A percentile compares a stretch with the other conserved stretches of the same genome.
Evolutionary conservation across 1,284 basidiomycete genomes (phyloP).

Genomic region (Acaromyces ingoldii): DNA sequence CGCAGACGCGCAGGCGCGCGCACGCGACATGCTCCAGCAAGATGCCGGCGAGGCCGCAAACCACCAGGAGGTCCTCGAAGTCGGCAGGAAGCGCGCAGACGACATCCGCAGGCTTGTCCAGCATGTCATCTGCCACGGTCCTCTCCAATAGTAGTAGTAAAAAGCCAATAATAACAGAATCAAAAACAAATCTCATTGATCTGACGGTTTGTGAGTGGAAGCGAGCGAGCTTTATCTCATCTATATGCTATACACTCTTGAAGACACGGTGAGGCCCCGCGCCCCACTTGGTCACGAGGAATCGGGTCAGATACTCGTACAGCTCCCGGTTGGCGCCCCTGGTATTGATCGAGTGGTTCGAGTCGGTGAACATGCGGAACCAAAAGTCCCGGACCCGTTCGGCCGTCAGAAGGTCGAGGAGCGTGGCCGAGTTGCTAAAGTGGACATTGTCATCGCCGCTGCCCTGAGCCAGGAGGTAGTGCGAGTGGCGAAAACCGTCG

Average conservation of each 20-base stretch:
- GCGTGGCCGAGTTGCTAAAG: slow-evolving; percentile 78
- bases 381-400: slow-evolving; percentile 70
- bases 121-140: slow-evolving; percentile 4
- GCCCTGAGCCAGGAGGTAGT: slow-evolving; percentile 84
- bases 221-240: no score
- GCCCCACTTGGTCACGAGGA: slow-evolving; percentile 85
- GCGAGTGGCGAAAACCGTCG: slow-evolving; percentile 70
- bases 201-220: no score
- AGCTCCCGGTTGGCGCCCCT: slow-evolving; percentile 77
- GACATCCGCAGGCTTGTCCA: slow-evolving; percentile 61
- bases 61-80: slow-evolving; percentile 73
- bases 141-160: no score
- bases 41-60: slow-evolving; percentile 60
- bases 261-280: no score
- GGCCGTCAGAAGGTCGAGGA: slow-evolving; percentile 84
- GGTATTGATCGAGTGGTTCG: slow-evolving; percentile 66
- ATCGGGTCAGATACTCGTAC: slow-evolving; percentile 77
- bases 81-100: slow-evolving; percentile 66
- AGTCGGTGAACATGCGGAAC: slow-evolving; percentile 95
- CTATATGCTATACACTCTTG: no score
- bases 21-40: slow-evolving; percentile 59
- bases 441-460: slow-evolving; percentile 56
- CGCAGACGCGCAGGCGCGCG: slow-evolving; percentile 52
- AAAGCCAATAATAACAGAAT: no score
- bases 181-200: no score